phyloP scores from a whole-genome alignment of 2,329 filamentous ascomycete genomes.

The Penicillium sp. region DNA sequence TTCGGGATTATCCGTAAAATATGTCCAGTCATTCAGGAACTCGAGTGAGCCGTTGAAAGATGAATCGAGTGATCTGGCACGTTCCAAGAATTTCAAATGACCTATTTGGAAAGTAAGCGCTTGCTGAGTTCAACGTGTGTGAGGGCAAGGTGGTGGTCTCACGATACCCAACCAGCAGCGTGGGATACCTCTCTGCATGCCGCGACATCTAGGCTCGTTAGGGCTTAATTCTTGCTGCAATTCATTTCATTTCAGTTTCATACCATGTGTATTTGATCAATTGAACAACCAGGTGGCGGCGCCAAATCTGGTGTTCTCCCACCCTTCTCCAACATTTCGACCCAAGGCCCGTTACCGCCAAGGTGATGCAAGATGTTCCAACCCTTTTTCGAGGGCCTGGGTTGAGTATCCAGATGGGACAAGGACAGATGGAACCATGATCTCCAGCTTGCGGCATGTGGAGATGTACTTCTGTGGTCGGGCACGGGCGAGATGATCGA shows the following conservation, averaged over 20 bases:
- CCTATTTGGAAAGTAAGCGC: background rate
- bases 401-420: no score
- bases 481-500: background rate
- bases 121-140: background rate
- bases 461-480: background rate
- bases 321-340: background rate
- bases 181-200: slow-evolving; percentile 4
- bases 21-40: slow-evolving; percentile 60
- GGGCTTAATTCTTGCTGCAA: no score
- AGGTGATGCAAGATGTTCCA: slow-evolving; percentile 3
- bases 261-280: slow-evolving; percentile 3
- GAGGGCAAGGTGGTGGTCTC: background rate
- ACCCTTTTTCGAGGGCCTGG: background rate
- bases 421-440: background rate
- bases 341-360: slow-evolving; percentile 1
- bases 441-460: background rate
- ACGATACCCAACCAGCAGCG: background rate
- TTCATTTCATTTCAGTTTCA: no score
- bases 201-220: background rate
- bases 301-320: background rate
- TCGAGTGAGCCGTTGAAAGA: slow-evolving; percentile 51
- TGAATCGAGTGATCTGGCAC: background rate
- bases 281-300: background rate
- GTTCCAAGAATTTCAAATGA: background rate
- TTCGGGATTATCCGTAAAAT: slow-evolving; percentile 54